phyloP scores from a whole-genome alignment of 495 filamentous ascomycete species.

The Halenospora varia region DNA sequence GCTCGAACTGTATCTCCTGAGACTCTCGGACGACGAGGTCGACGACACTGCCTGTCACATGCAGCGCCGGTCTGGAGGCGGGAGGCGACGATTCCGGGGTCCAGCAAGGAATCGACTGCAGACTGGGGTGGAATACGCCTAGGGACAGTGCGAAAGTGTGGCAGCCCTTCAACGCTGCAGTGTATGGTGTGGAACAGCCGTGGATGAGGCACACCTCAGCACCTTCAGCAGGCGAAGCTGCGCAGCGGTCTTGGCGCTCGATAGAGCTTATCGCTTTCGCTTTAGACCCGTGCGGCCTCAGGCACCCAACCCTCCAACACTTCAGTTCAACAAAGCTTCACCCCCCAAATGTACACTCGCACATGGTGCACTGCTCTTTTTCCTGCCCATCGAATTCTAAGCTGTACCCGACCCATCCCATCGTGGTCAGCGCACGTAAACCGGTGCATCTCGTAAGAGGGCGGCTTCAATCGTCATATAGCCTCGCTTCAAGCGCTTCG shows the following conservation, averaged over 20 bases:
- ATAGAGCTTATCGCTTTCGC: not conserved
- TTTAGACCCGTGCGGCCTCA: too few relatives aligned
- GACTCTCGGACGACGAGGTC: not conserved
- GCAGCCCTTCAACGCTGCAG: not conserved
- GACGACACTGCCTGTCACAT: not conserved
- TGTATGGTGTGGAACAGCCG: not conserved
- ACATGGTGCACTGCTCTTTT: not conserved
- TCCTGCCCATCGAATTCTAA: not conserved
- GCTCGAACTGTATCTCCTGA: not conserved
- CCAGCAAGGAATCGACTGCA: too few relatives aligned
- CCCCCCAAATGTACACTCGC: not conserved
- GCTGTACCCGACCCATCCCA: not conserved
- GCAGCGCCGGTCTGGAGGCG: not conserved
- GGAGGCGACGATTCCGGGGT: not conserved
- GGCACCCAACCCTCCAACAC: too few relatives aligned
- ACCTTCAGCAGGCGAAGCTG: too few relatives aligned
- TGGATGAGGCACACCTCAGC: not conserved
- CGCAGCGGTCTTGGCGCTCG: too few relatives aligned
- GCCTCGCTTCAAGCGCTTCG: slow-evolving; percentile 11
- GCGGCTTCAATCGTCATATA: not conserved
- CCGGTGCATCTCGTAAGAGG: too few relatives aligned
- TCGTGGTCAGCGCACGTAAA: too few relatives aligned
- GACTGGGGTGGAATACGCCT: not conserved
- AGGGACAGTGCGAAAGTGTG: not conserved
- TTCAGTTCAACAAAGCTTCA: not conserved